A percentile compares a stretch with the other conserved stretches of the same genome.
These are phyloP conservation scores for Phytophthora citricola DNA, from an alignment of 352 stramenopile genomes.

Conservation along the genomic window DNA sequence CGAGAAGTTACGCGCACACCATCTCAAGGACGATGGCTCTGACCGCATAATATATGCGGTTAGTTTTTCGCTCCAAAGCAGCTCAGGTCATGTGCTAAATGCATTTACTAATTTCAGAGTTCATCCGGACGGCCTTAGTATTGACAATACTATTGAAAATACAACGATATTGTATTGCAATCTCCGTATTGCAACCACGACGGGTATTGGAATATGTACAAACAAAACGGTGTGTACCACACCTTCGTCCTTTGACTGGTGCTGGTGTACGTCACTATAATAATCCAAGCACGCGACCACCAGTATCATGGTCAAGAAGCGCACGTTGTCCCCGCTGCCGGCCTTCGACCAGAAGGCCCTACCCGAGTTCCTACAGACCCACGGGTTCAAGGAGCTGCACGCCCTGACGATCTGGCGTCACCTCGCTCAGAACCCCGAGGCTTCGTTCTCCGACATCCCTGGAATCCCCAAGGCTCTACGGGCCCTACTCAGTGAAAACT, in stretches of 20 bases:
- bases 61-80: too few species aligned
- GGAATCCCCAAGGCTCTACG: constrained; percentile 68
- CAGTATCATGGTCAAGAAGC: constrained; percentile 84
- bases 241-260: neutral
- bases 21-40: too few species aligned
- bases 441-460: constrained; percentile 67
- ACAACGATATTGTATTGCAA: neutral
- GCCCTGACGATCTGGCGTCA: constrained; percentile 80
- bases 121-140: too few species aligned
- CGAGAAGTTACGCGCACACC: too few species aligned
- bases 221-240: neutral
- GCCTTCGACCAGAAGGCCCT: constrained; percentile 78
- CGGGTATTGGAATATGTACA: too few species aligned
- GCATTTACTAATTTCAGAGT: too few species aligned
- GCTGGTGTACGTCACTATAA: neutral
- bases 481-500: constrained; percentile 65
- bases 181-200: neutral
- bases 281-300: constrained; percentile 1
- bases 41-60: too few species aligned
- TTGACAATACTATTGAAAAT: neutral
- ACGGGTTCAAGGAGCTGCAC: constrained; percentile 82
- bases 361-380: constrained; percentile 61
- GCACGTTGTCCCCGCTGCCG: constrained; percentile 72
- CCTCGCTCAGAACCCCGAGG: constrained; percentile 64
- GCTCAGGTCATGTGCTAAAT: too few species aligned